Percentiles rank a stretch among this genome's conserved stretches.
Evolutionary conservation across 2,329 filamentous ascomycete species (phyloP).

Genomic region (Colletotrichum lupini): DNA sequence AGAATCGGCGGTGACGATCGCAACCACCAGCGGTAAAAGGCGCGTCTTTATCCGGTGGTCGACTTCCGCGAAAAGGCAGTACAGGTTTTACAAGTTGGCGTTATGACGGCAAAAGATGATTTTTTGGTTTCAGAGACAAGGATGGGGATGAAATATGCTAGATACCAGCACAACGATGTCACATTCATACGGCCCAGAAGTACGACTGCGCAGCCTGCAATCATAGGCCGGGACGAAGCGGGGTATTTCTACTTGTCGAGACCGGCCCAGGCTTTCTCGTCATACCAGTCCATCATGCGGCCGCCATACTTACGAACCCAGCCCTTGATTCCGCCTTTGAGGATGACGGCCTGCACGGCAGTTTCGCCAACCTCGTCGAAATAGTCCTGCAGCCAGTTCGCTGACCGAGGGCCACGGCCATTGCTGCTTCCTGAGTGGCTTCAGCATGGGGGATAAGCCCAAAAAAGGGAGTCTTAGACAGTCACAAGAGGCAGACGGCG

Average conservation of each 20-base stretch:
- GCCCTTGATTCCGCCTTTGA: constrained; percentile 65
- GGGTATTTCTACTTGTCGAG: not conserved
- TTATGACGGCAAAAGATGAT: constrained; percentile 31
- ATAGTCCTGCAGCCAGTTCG: constrained; percentile 68
- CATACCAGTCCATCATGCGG: constrained; percentile 61
- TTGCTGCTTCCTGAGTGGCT: constrained; percentile 57
- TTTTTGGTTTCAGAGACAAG: constrained; percentile 27
- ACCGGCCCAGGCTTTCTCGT: constrained; percentile 51
- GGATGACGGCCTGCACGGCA: constrained; percentile 56
- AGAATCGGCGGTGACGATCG: constrained; percentile 73
- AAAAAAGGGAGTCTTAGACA: not conserved
- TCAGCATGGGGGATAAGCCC: constrained; percentile 2
- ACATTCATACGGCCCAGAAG: constrained; percentile 8
- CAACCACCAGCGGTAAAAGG: constrained; percentile 42
- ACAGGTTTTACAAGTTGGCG: constrained; percentile 29
- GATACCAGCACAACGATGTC: constrained; percentile 42
- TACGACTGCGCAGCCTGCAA: constrained; percentile 14
- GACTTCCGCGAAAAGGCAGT: constrained; percentile 18
- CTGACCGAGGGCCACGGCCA: constrained; percentile 62
- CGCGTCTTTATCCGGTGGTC: not conserved
- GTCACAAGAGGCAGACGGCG: not conserved
- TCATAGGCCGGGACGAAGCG: not conserved
- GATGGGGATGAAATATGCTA: constrained; percentile 38
- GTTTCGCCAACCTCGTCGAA: constrained; percentile 57
- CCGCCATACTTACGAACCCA: constrained; percentile 63